Percentiles rank a stretch among this genome's conserved stretches.
These are phyloP conservation scores for Gossypium sturtianum DNA, from an alignment of 345 rosid genomes.

Conservation along the genomic window DNA sequence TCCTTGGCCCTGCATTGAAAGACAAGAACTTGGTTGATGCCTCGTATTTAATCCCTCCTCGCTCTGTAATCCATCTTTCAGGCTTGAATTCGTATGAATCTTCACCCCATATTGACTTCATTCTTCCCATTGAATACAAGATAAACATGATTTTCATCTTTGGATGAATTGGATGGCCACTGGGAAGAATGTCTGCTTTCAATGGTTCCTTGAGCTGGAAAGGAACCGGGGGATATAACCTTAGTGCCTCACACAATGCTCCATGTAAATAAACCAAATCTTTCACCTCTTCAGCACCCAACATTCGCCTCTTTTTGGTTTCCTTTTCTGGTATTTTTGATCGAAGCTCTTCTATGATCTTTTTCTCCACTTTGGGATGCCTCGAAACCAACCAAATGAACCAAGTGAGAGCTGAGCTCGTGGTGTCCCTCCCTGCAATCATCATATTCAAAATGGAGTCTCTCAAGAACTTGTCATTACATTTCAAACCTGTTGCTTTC, in stretches of 20 bases:
- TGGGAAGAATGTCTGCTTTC: neutral
- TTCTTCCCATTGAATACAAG: neutral
- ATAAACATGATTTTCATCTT: neutral
- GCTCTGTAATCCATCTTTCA: neutral
- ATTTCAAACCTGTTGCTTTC: neutral
- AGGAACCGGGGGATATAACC: neutral
- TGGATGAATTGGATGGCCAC: neutral
- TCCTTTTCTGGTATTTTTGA: neutral
- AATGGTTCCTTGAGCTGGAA: neutral
- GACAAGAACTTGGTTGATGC: neutral
- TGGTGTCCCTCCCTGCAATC: conserved; percentile 1
- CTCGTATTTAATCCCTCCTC: neutral
- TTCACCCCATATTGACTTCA: conserved; percentile 1
- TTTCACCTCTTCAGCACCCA: neutral
- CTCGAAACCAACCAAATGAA: neutral
- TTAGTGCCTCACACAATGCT: neutral
- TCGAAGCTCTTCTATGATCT: neutral
- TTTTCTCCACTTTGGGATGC: neutral
- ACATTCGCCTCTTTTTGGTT: neutral
- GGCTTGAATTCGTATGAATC: neutral
- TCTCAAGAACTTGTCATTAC: conserved; percentile 4
- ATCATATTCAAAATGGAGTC: neutral
- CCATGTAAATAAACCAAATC: neutral
- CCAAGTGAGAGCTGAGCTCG: conserved; percentile 1
- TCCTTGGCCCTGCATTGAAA: neutral